Percentiles rank a stretch among this genome's conserved stretches.
Evolutionary conservation across 2,329 filamentous ascomycete genomes (phyloP).

Genomic region (Scopulariopsis brevicaulis): DNA sequence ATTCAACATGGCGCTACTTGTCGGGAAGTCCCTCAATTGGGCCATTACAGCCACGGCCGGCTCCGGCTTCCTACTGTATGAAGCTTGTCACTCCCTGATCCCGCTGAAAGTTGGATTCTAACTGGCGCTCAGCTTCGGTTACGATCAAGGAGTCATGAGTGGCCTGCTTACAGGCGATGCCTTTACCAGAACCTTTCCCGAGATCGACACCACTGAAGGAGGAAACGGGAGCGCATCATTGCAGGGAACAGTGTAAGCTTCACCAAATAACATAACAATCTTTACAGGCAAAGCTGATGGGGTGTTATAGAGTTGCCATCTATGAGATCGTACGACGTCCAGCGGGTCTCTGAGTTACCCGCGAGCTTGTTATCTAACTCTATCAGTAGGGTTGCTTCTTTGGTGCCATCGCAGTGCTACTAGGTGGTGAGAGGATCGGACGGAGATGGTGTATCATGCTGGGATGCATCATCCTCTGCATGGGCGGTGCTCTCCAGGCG

Average conservation of each 20-base stretch:
- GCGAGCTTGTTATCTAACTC: not conserved
- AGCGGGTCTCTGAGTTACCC: too few relatives aligned
- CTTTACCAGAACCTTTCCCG: conserved; percentile 15
- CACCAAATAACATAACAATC: conserved; percentile 21
- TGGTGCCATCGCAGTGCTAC: conserved; percentile 20
- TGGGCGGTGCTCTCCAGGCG: not conserved
- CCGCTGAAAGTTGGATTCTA: not conserved
- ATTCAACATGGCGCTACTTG: conserved; percentile 8
- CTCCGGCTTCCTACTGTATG: conserved; percentile 20
- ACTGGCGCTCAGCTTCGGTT: conserved; percentile 13
- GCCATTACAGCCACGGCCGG: conserved; percentile 23
- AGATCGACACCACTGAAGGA: conserved; percentile 16
- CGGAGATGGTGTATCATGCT: conserved; percentile 15
- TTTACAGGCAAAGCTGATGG: conserved; percentile 6
- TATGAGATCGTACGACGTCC: not conserved
- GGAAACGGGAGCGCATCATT: conserved; percentile 28
- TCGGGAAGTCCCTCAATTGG: conserved; percentile 23
- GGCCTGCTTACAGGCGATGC: conserved; percentile 20
- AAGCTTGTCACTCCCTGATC: not conserved
- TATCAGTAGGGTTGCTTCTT: not conserved
- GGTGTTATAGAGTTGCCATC: not conserved
- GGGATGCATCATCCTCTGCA: conserved; percentile 13
- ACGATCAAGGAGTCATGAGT: conserved; percentile 19
- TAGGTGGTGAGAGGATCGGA: conserved; percentile 20
- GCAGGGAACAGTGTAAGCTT: conserved; percentile 21